Conservation (phyloP, 148 eudicot species). For the Agrostemma githago region DNA sequence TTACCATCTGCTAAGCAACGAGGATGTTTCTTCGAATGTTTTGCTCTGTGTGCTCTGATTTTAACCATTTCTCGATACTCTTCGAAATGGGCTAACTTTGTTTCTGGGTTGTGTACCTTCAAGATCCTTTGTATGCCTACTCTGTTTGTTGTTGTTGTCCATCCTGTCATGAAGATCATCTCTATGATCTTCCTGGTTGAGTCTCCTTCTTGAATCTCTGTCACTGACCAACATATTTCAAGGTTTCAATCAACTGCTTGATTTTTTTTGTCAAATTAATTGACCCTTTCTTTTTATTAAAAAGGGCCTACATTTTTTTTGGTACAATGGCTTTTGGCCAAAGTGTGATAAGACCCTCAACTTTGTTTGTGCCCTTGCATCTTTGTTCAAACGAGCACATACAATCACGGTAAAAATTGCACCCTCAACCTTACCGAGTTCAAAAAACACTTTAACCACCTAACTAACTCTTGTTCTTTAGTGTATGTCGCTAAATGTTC, state of each 20-base stretch:
- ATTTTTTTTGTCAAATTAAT: too few species aligned
- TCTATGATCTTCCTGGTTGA: conserved; percentile 59
- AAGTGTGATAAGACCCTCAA: too few species aligned
- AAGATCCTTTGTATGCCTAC: conserved; percentile 42
- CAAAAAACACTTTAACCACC: too few species aligned
- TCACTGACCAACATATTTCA: conserved; percentile 35
- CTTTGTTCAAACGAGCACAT: too few species aligned
- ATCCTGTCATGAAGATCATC: conserved; percentile 50
- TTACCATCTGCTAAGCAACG: conserved; percentile 84
- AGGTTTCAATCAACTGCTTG: not conserved
- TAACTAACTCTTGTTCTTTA: too few species aligned
- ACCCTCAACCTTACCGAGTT: too few species aligned
- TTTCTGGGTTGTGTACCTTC: conserved; percentile 70
- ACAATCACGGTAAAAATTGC: too few species aligned
- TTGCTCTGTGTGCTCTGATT: conserved; percentile 47
- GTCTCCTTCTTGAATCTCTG: conserved; percentile 60
- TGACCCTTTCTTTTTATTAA: too few species aligned
- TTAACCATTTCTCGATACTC: conserved; percentile 67
- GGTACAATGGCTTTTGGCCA: too few species aligned
- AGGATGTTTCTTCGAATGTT: conserved; percentile 42
- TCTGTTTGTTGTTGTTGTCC: conserved; percentile 22
- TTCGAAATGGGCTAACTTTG: conserved; percentile 57
- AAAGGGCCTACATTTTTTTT: too few species aligned
- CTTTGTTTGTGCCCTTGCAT: too few species aligned
- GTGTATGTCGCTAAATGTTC: too few species aligned